phyloP scores from a whole-genome alignment of 2,329 filamentous ascomycete species.

The Clathrospora elynae region DNA sequence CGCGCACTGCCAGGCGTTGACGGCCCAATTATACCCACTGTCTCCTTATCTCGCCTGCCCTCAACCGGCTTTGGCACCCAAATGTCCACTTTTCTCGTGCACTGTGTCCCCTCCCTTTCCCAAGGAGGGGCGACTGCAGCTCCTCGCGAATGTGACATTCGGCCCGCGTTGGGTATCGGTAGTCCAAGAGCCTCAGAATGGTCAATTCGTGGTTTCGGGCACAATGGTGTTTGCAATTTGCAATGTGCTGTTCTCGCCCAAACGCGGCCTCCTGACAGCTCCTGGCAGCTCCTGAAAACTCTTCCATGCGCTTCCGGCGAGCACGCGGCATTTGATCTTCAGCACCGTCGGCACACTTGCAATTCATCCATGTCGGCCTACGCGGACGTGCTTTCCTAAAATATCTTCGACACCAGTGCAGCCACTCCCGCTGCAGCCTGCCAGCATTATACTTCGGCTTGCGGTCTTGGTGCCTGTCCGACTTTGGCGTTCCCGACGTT shows the following conservation, averaged over 20 bases:
- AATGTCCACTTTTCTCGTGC: conserved; percentile 41
- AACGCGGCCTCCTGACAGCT: conserved; percentile 8
- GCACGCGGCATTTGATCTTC: conserved; percentile 16
- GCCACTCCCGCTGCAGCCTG: conserved; percentile 35
- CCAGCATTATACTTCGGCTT: conserved; percentile 23
- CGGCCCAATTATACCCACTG: conserved; percentile 44
- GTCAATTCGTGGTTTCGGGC: conserved; percentile 8
- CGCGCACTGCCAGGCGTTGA: conserved; percentile 32
- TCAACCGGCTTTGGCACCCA: conserved; percentile 33
- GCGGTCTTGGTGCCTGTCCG: conserved; percentile 20
- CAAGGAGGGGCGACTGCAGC: conserved; percentile 30
- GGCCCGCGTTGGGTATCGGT: conserved; percentile 29
- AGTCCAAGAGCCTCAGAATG: conserved; percentile 22
- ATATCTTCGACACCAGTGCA: conserved; percentile 24
- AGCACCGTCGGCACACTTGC: conserved; percentile 18
- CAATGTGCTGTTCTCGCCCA: conserved; percentile 8
- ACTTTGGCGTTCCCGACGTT: conserved; percentile 28
- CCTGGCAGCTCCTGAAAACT: conserved; percentile 16
- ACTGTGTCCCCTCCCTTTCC: conserved; percentile 17
- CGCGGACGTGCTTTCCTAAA: conserved; percentile 26
- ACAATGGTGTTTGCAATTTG: not conserved
- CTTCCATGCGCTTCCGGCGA: conserved; percentile 17
- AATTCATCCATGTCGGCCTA: conserved; percentile 14
- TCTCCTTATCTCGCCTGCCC: conserved; percentile 42
- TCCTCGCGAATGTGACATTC: conserved; percentile 26